Evolutionary conservation across 768 basidiomycete species (phyloP).

Genomic region (Lentinula aciculospora): DNA sequence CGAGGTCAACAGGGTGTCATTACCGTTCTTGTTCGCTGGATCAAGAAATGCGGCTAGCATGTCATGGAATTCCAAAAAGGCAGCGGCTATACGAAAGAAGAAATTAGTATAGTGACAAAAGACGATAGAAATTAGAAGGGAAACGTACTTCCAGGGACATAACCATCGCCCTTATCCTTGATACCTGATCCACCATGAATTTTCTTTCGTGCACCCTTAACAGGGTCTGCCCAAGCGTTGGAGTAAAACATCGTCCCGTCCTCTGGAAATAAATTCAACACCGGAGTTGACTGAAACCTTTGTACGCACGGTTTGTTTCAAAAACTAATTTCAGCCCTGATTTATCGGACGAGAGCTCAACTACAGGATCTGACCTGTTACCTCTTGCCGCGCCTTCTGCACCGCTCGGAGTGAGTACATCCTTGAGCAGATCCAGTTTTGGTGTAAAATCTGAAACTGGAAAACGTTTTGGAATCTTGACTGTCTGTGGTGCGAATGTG

Average conservation of each 20-base stretch:
- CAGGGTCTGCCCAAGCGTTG: conserved; percentile 43
- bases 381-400: conserved; percentile 6
- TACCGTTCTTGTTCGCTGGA: conserved; percentile 44
- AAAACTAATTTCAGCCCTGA: conserved; percentile 59
- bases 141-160: conserved; percentile 49
- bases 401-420: conserved; percentile 25
- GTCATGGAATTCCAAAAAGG: conserved; percentile 67
- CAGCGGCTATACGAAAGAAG: conserved; percentile 37
- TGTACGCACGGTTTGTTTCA: conserved; percentile 61
- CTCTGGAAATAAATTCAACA: conserved; percentile 38
- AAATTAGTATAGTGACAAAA: background rate
- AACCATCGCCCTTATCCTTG: conserved; percentile 49
- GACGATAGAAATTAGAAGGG: background rate
- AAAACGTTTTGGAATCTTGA: conserved; percentile 41
- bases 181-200: conserved; percentile 72
- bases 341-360: conserved; percentile 47
- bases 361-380: conserved; percentile 35
- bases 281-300: background rate
- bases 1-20: conserved; percentile 63
- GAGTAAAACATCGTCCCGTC: conserved; percentile 74
- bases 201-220: conserved; percentile 56
- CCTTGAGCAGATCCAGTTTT: conserved; percentile 39
- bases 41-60: conserved; percentile 64
- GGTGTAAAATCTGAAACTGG: conserved; percentile 34
- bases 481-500: conserved; percentile 32